Evolutionary conservation across 2,329 filamentous ascomycete species (phyloP).

Genomic region (Alternaria sp.): DNA sequence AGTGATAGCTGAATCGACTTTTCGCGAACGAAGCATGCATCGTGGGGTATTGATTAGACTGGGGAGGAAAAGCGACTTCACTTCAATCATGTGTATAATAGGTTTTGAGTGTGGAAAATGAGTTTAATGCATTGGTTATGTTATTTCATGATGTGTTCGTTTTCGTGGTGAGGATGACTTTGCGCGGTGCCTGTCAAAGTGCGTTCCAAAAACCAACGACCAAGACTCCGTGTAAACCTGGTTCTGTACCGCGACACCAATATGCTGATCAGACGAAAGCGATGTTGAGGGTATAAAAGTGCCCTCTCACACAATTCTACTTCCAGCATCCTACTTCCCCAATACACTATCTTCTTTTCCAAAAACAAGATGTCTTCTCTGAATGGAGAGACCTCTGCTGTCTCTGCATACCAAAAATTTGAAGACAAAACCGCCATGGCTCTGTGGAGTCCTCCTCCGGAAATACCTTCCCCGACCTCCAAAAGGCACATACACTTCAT

Average conservation of each 20-base stretch:
- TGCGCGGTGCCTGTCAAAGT: too few relatives aligned
- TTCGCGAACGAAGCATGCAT: not conserved
- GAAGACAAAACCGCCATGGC: too few relatives aligned
- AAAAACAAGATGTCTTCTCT: not conserved
- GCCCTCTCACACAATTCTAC: too few relatives aligned
- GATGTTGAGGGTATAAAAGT: too few relatives aligned
- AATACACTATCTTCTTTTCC: not conserved
- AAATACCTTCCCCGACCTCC: not conserved
- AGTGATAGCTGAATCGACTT: not conserved
- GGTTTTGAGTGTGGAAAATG: not conserved
- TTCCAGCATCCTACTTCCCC: not conserved
- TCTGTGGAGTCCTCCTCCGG: not conserved
- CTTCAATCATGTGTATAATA: slow-evolving; percentile 15
- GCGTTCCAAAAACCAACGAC: too few relatives aligned
- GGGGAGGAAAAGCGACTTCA: slow-evolving; percentile 3
- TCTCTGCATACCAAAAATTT: too few relatives aligned
- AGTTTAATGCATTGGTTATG: slow-evolving; percentile 1
- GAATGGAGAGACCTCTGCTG: too few relatives aligned
- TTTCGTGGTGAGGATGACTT: not conserved
- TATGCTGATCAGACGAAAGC: too few relatives aligned
- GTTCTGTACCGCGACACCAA: too few relatives aligned
- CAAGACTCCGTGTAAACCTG: too few relatives aligned
- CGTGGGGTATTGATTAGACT: not conserved
- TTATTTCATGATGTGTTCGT: not conserved
- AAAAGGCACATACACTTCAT: rapidly evolving